A percentile compares a stretch with the other conserved stretches of the same genome.
Evolutionary conservation across 495 filamentous ascomycete species (phyloP).

Genomic region (Hypoxylon intermedium): DNA sequence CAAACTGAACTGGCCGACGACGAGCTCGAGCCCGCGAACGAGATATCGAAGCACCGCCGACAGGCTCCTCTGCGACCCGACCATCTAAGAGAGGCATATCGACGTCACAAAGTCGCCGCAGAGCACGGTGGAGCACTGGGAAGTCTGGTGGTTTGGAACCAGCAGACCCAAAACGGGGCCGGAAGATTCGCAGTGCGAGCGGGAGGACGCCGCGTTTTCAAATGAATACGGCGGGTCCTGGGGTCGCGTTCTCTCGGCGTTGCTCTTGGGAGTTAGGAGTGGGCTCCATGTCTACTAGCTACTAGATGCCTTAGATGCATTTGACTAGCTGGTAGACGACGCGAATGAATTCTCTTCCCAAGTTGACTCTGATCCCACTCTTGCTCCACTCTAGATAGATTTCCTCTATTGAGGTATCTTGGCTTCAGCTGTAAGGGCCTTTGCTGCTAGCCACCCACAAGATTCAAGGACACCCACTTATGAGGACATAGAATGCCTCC

Average conservation of each 20-base stretch:
- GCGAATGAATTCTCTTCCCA: too few species aligned
- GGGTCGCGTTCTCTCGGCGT: neutral
- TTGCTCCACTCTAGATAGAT: too few species aligned
- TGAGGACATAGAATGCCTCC: too few species aligned
- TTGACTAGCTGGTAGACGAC: too few species aligned
- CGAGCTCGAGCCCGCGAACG: conserved; percentile 36
- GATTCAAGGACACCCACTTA: too few species aligned
- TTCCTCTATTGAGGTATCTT: too few species aligned
- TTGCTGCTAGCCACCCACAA: too few species aligned
- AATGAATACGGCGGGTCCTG: conserved; percentile 46
- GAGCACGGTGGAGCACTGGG: conserved; percentile 74
- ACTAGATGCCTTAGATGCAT: too few species aligned
- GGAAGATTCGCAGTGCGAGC: conserved; percentile 68
- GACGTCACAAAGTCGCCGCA: conserved; percentile 72
- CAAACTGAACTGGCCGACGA: conserved; percentile 52
- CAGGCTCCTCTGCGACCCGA: conserved; percentile 79
- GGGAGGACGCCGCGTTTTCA: conserved; percentile 70
- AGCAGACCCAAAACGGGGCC: conserved; percentile 63
- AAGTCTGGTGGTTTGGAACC: conserved; percentile 72
- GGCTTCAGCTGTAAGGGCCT: too few species aligned
- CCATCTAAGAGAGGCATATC: conserved; percentile 79
- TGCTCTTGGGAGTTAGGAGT: too few species aligned
- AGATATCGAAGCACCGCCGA: conserved; percentile 46
- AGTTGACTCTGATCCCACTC: too few species aligned
- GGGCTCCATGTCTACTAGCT: too few species aligned